Evolutionary conservation across 2,329 filamentous ascomycete species (phyloP), one percentile per base, ranked within the genome.

Genomic region (Pseudocercospora fijiensis): DNA sequence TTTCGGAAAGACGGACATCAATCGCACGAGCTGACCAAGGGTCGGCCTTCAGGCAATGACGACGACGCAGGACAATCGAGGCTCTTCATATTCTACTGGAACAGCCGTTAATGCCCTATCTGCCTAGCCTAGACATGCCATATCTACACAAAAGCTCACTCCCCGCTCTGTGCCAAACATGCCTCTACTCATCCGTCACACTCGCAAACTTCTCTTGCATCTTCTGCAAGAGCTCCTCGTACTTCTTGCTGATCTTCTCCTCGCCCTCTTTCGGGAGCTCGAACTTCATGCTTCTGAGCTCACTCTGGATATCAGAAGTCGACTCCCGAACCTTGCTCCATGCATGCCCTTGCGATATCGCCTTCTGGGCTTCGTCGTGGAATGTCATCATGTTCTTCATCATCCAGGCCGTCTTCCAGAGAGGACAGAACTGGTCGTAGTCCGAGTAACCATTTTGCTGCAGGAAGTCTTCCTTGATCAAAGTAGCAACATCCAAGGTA

Each of bases 371-470:
- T 83, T 99, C 95, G 74, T 99, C 96, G 77, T 97, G 92, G 86
- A 94, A 99, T 63, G 89, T 91, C 84, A 99, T 91, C 88, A 99
- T 98, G 69, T 92, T 90, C 86, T 96, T 97, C 95, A 99, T 99
- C 95, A 99, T 98, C 89, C 95, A 99, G 78, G 96, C 90, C 0
- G 95, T 99, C 89, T 99, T 99, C 95, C 95, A 99, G 75, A 99
- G 86, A 57, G 95, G 95, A 77, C 95, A 99, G 87, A 96, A 99
- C 82, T 98, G 93, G 77, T 99, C 95, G 78, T 99, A 98, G 80
- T 98, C 92, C 71, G 90, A 95, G 86, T 99, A 99, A 68, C 95
- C 95, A 82, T 99, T 99, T 79, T 99, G 95, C 81, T 99, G 95
- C 76, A 99, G 78, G 83, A 99, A 99, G 78, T 99, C 95, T 76